These are phyloP conservation scores for Colletotrichum ledebouriae DNA, from an alignment of 2,329 filamentous ascomycete genomes.

Conservation along the genomic window DNA sequence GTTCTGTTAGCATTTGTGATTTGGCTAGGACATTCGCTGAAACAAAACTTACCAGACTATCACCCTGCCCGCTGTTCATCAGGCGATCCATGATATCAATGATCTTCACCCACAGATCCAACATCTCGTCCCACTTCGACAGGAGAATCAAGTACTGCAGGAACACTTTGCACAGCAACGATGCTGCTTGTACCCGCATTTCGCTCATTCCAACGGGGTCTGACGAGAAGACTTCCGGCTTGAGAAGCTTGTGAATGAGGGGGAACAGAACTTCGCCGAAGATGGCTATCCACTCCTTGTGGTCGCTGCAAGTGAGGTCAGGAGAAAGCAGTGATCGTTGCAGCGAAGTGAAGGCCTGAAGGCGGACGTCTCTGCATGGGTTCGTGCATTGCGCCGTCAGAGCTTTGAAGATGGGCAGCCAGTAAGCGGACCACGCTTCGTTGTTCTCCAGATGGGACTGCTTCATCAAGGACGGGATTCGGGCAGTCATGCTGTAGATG, in stretches of 20 bases:
- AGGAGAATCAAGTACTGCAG: constrained; percentile 91
- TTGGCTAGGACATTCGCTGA: constrained; percentile 26
- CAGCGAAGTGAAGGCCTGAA: constrained; percentile 87
- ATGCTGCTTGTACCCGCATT: constrained; percentile 91
- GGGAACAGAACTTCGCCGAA: constrained; percentile 96
- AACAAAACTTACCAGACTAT: constrained; percentile 78
- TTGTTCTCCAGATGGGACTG: constrained; percentile 92
- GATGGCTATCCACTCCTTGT: constrained; percentile 94
- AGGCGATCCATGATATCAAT: constrained; percentile 95
- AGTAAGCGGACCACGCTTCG: constrained; percentile 97
- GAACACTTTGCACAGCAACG: constrained; percentile 94
- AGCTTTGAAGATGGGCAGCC: constrained; percentile 93
- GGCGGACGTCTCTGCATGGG: constrained; percentile 91
- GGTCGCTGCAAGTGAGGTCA: constrained; percentile 84
- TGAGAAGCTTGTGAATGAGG: constrained; percentile 86
- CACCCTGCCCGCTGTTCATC: constrained; percentile 94
- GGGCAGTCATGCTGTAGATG: constrained; percentile 83
- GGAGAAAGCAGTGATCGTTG: constrained; percentile 89
- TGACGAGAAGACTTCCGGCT: constrained; percentile 93
- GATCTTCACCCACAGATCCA: constrained; percentile 92
- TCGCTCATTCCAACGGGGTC: constrained; percentile 96
- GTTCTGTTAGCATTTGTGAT: background rate
- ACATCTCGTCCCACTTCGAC: constrained; percentile 87
- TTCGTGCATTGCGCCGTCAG: constrained; percentile 93
- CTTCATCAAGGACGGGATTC: constrained; percentile 88